Base-by-base conservation (phyloP, 352 stramenopile genomes). In the Globisporangium recalcitrans region DNA sequence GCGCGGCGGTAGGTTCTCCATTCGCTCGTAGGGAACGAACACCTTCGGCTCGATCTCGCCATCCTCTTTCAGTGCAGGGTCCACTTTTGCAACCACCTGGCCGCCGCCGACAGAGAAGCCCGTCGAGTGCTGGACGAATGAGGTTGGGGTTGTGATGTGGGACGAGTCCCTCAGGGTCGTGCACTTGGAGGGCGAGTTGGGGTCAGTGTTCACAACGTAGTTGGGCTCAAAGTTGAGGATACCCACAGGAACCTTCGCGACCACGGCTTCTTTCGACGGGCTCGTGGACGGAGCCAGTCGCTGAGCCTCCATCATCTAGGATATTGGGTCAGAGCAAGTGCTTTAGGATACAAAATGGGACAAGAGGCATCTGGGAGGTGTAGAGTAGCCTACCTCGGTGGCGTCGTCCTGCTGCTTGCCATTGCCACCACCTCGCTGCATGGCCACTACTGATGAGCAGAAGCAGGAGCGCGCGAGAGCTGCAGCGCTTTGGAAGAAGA, bases 11-110 rank as follows among this genome's bases (percentile, higher is more conserved):
- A 82, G 61, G 57, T 79, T 48, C n/a, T 72, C 60, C 22, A 74
- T 75, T n/a, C 77, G 75, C 48, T 86, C 72, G 53, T 85, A 84
- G 11, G 81, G 80, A 3, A 90, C 76, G 61, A 88, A 90, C 27
- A 90, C 81, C 31, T 90, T 90, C 4, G 81, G 81, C 26, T 90
- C 77, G 16, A 90, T 82, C 57, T 82, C 70, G 59, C 80, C 80
- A 22, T 84, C 75, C 44, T 79, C 70, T 31, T 68, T 55, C 53
- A 80, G 68, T 11, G 75, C 70, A 4, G 69, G 73, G 46, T 85
- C 73, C 8, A 86, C 73, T 1, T 52, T 57, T 0, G 64, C 34
- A n/a, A 84, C 49, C 14, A 79, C 75, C 19, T 80, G 58, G 13
- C 77, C 77, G 13, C 75, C 75, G 27, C 75, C 74, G 16, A 86